A percentile compares a stretch with the other conserved stretches of the same genome.
phyloP scores from a whole-genome alignment of 495 filamentous ascomycete genomes.

The Platismatia glauca region DNA sequence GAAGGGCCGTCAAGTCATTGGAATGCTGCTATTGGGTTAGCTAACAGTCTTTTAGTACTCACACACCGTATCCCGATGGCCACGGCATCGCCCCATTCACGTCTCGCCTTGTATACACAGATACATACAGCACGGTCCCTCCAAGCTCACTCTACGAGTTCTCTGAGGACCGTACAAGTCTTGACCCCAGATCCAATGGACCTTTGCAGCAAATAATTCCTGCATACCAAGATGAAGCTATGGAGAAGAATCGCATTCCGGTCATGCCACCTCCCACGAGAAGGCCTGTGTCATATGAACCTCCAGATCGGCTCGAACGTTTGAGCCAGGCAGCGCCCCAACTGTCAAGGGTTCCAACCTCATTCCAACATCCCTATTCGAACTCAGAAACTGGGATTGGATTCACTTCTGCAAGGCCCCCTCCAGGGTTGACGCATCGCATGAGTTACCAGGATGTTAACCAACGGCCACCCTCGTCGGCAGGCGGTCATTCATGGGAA shows the following conservation, averaged over 20 bases:
- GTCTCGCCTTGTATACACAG: constrained; percentile 8
- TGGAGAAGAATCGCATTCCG: not conserved
- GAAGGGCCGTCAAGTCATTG: constrained; percentile 1
- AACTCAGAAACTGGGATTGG: not conserved
- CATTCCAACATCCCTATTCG: constrained; percentile 11
- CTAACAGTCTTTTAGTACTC: constrained; percentile 6
- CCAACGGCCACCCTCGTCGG: constrained; percentile 1
- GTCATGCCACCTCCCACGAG: constrained; percentile 1
- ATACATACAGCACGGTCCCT: not conserved
- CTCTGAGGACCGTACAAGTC: constrained; percentile 8
- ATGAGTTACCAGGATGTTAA: constrained; percentile 7
- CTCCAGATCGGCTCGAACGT: constrained; percentile 3
- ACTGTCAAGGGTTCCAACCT: not conserved
- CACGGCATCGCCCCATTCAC: constrained; percentile 10
- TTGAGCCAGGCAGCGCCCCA: not conserved
- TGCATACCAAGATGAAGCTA: constrained; percentile 3
- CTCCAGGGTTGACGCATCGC: constrained; percentile 5
- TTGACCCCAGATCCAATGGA: constrained; percentile 2
- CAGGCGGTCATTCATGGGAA: constrained; percentile 13
- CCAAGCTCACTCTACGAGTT: constrained; percentile 8
- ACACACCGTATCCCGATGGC: constrained; percentile 9
- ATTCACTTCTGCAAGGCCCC: not conserved
- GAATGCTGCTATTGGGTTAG: not conserved
- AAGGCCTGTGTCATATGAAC: not conserved
- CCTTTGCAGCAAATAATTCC: constrained; percentile 7